Evolutionary conservation across 169 alveolate genomes (phyloP), one percentile per base, ranked within the genome.

Genomic region (Theileria luwenshuni): DNA sequence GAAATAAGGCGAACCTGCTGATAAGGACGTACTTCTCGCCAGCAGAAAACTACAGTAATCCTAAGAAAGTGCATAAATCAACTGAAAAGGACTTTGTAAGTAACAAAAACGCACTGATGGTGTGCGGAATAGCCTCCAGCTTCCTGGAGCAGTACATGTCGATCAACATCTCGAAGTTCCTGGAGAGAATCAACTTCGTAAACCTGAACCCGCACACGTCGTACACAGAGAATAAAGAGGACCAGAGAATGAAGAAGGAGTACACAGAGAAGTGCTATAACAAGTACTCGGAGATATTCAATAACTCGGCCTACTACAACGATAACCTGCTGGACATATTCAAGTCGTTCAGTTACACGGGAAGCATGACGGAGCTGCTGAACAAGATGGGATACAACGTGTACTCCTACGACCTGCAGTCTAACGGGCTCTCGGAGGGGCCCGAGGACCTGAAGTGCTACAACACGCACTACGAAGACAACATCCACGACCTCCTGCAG

Each of bases 391-490:
- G 90, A 2, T 81, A 54, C 56, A 69, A 74, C 45, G 90, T 86
- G 30, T 86, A 86, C 69, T 86, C 83, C 2, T 28, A 81, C 38
- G 92, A 86, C 63, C 77, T 65, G 33, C 92, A 86, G 65, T 76
- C 90, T 0, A 84, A 81, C 59, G 92, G 92, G 0, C 56, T 72
- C 51, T 86, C 92, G n/a, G 90, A 83, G 27, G 90, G 90, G 3
- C 33, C 69, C 74, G 25, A 41, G 25, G 74, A 59, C 23, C 19
- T 56, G 69, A 69, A 68, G 56, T 65, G 75, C 7, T 54, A 56
- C 74, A 58, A 48, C 49, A 43, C 28, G 21, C 28, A 60, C n/a
- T 69, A 64, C 35, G 87, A 86, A 30, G 88, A 81, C 49, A 0
- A 80, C 27, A 87, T 77, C 0, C 70, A 74, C 58, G 92, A 86